Evolutionary conservation across 805 yeast genomes (phyloP), one percentile per base, ranked within the genome.

Genomic region (Kluyveromyces wickerhamii): DNA sequence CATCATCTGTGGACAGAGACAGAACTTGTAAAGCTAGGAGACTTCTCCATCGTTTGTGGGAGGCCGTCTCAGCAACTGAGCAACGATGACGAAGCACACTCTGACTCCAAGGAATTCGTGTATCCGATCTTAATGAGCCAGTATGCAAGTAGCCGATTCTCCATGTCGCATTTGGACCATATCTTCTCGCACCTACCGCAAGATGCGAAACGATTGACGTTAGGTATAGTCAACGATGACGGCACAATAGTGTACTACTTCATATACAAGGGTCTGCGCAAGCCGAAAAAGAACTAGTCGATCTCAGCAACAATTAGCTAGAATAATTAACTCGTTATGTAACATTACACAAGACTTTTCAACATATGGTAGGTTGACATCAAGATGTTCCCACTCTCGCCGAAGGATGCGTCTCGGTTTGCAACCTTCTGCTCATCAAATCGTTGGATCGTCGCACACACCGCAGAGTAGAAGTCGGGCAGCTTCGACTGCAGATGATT

Each of bases 241-340:
- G 79, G 85, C 2, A 77, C 87, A 0, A 66, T 78, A 13, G 79
- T 79, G n/a, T 81, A 75, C 45, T 80, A 81, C 52, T 71, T 72
- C 51, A 64, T 77, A 12, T 74, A 78, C 51, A 75, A 74, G 45
- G 88, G 88, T 4, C 56, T 79, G 7, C 73, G 67, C 21, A 74
- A 74, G 51, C 88, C 88, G 1, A 66, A 71, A 38, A 73, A 70
- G 47, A 73, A 72, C 42, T 74, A 45, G n/a, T n/a, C n/a, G n/a
- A n/a, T n/a, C n/a, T n/a, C n/a, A n/a, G n/a, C n/a, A n/a, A n/a
- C n/a, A n/a, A n/a, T n/a, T n/a, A n/a, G n/a, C n/a, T n/a, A n/a
- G n/a, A n/a, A n/a, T n/a, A n/a, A n/a, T n/a, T n/a, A n/a, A n/a
- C n/a, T n/a, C n/a, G n/a, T 26, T 26, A 26, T 26, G 18, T 16